Conservation (phyloP, 2,329 filamentous ascomycete genomes). For the Pseudocercospora musae region DNA sequence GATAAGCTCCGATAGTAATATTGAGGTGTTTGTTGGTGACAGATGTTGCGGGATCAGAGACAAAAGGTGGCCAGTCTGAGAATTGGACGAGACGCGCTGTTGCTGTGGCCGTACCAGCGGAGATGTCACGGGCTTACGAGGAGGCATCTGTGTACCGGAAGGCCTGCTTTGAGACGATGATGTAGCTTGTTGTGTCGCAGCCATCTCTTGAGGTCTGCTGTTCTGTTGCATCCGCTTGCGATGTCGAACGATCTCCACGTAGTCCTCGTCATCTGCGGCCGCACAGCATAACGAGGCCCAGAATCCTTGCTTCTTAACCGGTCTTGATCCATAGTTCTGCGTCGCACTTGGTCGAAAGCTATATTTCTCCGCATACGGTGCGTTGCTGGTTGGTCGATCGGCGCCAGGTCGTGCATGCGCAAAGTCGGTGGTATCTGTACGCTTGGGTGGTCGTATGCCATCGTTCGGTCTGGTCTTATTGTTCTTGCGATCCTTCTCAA, state of each 20-base stretch:
- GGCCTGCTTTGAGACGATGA: conserved; percentile 11
- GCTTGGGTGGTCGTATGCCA: conserved; percentile 9
- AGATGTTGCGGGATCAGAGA: conserved; percentile 67
- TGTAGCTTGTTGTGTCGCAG: conserved; percentile 16
- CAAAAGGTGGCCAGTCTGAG: conserved; percentile 45
- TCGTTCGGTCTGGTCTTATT: conserved; percentile 10
- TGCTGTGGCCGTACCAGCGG: conserved; percentile 13
- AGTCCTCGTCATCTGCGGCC: conserved; percentile 39
- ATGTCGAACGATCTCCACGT: conserved; percentile 44
- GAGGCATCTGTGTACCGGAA: conserved; percentile 6
- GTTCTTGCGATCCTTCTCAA: conserved; percentile 11
- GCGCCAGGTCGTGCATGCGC: not conserved
- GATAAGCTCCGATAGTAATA: conserved; percentile 70
- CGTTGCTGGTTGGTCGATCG: not conserved
- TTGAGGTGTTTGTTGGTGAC: conserved; percentile 64
- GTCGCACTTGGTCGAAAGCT: conserved; percentile 12
- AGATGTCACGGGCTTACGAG: conserved; percentile 9
- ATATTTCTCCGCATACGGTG: conserved; percentile 7
- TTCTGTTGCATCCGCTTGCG: conserved; percentile 33
- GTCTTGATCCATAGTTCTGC: conserved; percentile 8
- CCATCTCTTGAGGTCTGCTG: conserved; percentile 5
- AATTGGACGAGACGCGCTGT: conserved; percentile 23
- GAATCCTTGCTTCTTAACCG: conserved; percentile 38
- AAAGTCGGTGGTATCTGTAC: conserved; percentile 18
- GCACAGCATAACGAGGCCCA: conserved; percentile 45